Conservation (phyloP, 495 filamentous ascomycete species). For the Penicillium antarcticum region DNA sequence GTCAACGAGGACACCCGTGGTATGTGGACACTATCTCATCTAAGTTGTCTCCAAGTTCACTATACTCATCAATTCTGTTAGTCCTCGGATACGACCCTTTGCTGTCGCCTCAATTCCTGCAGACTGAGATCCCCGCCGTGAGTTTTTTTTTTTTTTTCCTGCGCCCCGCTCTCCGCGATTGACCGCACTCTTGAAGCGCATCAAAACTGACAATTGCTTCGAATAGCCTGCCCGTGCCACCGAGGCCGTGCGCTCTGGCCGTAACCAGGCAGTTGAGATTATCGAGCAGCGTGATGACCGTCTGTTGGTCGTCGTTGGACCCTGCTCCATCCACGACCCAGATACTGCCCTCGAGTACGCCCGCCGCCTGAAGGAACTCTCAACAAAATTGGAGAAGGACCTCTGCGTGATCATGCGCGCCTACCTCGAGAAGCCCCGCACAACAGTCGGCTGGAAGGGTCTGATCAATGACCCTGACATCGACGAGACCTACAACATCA, state of each 20-base stretch:
- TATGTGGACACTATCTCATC: constrained; percentile 21
- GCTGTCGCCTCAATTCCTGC: constrained; percentile 83
- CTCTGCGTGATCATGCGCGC: constrained; percentile 94
- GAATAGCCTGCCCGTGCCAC: constrained; percentile 44
- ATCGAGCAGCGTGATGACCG: constrained; percentile 80
- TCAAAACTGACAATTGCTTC: constrained; percentile 7
- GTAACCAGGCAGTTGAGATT: constrained; percentile 76
- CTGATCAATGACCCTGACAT: constrained; percentile 99
- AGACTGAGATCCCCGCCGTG: constrained; percentile 82
- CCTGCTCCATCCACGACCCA: constrained; percentile 97
- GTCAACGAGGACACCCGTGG: constrained; percentile 53
- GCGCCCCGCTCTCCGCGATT: constrained; percentile 5
- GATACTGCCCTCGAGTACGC: constrained; percentile 85
- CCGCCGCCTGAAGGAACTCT: constrained; percentile 66
- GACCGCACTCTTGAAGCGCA: background rate
- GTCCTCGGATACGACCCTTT: constrained; percentile 95
- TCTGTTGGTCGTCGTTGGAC: constrained; percentile 89
- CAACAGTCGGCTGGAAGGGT: constrained; percentile 99
- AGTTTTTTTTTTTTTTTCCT: constrained; percentile 30
- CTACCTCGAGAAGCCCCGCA: constrained; percentile 98
- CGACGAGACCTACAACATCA: constrained; percentile 96
- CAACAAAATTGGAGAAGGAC: constrained; percentile 73
- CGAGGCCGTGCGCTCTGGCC: constrained; percentile 75
- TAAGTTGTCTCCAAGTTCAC: background rate
- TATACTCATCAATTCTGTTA: constrained; percentile 28